These are phyloP conservation scores for Vickermania spadyakhi DNA, from an alignment of 208 protist genomes.

Conservation along the genomic window DNA sequence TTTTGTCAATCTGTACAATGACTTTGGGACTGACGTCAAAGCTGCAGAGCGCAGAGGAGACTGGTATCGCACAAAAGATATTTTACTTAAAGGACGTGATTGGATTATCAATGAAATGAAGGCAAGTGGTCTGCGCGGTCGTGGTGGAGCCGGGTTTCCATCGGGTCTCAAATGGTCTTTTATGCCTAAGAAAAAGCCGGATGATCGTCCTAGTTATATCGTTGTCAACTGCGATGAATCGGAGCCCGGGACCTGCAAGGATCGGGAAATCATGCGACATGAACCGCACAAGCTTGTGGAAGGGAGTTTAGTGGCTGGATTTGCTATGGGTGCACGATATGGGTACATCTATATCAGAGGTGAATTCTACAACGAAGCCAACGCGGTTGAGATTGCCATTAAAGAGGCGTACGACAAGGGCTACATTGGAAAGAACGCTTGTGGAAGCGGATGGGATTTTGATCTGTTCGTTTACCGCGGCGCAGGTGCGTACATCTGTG, in stretches of 20 bases:
- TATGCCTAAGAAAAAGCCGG: slow-evolving; percentile 94
- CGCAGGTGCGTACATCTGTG: slow-evolving; percentile 99
- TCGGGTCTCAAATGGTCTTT: slow-evolving; percentile 99
- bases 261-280: slow-evolving; percentile 98
- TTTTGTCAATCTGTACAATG: slow-evolving; percentile 98
- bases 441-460: slow-evolving; percentile 96
- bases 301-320: slow-evolving; percentile 95
- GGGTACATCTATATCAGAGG: slow-evolving; percentile 99
- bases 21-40: slow-evolving; percentile 90
- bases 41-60: slow-evolving; percentile 94
- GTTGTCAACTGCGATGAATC: slow-evolving; percentile 99
- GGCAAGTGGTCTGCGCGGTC: slow-evolving; percentile 94
- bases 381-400: slow-evolving; percentile 92
- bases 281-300: slow-evolving; percentile 99
- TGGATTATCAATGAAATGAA: slow-evolving; percentile 98
- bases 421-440: slow-evolving; percentile 97
- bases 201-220: slow-evolving; percentile 94
- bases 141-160: slow-evolving; percentile 98
- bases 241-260: slow-evolving; percentile 99
- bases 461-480: slow-evolving; percentile 97
- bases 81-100: slow-evolving; percentile 94
- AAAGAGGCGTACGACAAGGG: slow-evolving; percentile 93
- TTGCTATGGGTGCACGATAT: slow-evolving; percentile 94
- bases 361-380: slow-evolving; percentile 97
- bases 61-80: slow-evolving; percentile 98